These are phyloP conservation scores for Gloeostereum incarnatum DNA, from an alignment of 768 basidiomycete genomes.

Conservation along the genomic window DNA sequence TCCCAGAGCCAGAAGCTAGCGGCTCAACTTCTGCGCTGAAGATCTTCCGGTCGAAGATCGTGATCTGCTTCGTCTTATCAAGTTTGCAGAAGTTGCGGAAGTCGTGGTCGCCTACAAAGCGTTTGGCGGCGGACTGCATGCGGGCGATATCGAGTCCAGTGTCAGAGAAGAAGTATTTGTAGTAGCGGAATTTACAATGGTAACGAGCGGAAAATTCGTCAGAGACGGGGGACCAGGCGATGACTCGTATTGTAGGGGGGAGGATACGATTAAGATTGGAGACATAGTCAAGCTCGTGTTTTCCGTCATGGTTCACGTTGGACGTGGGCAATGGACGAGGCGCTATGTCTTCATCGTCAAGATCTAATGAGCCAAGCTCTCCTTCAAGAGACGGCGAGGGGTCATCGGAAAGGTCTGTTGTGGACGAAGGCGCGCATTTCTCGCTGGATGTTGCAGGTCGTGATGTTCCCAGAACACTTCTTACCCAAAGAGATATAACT, in stretches of 20 bases:
- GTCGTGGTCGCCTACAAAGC: conserved; percentile 84
- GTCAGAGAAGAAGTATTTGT: conserved; percentile 93
- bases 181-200: conserved; percentile 81
- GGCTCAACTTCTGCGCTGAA: conserved; percentile 53
- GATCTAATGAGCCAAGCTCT: conserved; percentile 28
- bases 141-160: conserved; percentile 53
- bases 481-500: conserved; percentile 85
- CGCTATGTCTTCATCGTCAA: conserved; percentile 16
- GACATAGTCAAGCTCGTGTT: conserved; percentile 65
- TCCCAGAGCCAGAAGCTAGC: conserved; percentile 22
- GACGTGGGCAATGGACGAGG: conserved; percentile 10
- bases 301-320: conserved; percentile 10
- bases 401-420: not conserved
- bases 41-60: conserved; percentile 64
- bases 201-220: conserved; percentile 80
- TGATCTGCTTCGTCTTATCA: conserved; percentile 87
- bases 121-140: conserved; percentile 69
- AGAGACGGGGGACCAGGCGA: conserved; percentile 90
- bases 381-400: conserved; percentile 19
- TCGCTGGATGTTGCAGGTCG: not conserved
- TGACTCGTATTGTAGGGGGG: conserved; percentile 80
- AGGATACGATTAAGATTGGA: conserved; percentile 79
- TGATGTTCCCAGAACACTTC: conserved; percentile 45
- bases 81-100: conserved; percentile 95
- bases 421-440: not conserved